Evolutionary conservation across 2,329 filamentous ascomycete species (phyloP).

Genomic region (Calcarisporium arbuscula): DNA sequence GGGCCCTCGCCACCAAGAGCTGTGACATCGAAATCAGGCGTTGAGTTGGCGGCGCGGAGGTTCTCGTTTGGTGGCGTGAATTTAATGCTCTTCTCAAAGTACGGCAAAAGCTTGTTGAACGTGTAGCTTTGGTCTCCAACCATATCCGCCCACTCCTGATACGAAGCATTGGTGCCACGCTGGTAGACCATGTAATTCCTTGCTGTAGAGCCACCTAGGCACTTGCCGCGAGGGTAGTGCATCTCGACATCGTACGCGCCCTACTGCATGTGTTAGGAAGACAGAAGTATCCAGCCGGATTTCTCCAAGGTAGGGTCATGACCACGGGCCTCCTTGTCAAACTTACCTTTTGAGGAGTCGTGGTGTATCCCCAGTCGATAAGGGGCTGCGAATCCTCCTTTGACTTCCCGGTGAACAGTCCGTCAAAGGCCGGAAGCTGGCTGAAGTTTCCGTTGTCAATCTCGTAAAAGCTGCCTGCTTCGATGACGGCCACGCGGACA

Average conservation of each 20-base stretch:
- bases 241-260: conserved; percentile 12
- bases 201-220: conserved; percentile 22
- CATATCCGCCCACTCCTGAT: conserved; percentile 23
- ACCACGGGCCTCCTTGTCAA: no score
- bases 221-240: conserved; percentile 25
- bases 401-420: conserved; percentile 10
- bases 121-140: conserved; percentile 23
- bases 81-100: conserved; percentile 22
- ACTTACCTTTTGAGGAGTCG: conserved; percentile 2
- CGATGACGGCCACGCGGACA: conserved; percentile 23
- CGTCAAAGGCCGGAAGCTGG: conserved; percentile 6
- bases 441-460: conserved; percentile 13
- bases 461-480: conserved; percentile 7
- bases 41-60: conserved; percentile 15
- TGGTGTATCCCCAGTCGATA: conserved; percentile 22
- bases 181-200: conserved; percentile 23
- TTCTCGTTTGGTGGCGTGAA: conserved; percentile 22
- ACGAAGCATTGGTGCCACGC: conserved; percentile 15
- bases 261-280: no score
- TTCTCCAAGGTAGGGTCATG: no score
- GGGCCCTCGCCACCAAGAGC: conserved; percentile 17
- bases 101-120: conserved; percentile 23
- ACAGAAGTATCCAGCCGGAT: no score
- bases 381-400: conserved; percentile 14
- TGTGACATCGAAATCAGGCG: conserved; percentile 13